Percentiles rank a stretch among this genome's conserved stretches.
Evolutionary conservation across 169 alveolate species (phyloP).

Genomic region (Perkinsus marinus): DNA sequence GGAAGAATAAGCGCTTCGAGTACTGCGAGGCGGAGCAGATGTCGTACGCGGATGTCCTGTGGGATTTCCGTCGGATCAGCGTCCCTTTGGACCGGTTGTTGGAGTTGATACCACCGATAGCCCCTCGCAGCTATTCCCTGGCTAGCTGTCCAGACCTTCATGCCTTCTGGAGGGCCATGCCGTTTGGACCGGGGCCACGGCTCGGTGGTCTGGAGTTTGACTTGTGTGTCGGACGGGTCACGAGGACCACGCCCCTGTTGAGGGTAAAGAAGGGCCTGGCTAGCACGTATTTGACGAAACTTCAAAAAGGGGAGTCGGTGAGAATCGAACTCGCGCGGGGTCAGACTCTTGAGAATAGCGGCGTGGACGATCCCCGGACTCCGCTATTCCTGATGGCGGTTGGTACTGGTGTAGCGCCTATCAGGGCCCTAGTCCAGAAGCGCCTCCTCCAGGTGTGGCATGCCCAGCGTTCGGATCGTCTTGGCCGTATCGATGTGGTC

Average conservation of each 20-base stretch:
- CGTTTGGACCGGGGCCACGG: not conserved
- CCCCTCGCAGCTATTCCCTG: conserved; percentile 38
- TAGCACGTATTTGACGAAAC: not conserved
- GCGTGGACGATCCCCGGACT: not conserved
- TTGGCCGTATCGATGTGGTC: not conserved
- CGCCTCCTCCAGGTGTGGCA: not conserved
- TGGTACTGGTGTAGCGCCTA: conserved; percentile 47
- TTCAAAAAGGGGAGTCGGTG: not conserved
- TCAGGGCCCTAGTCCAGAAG: conserved; percentile 25
- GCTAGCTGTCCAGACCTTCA: conserved; percentile 8
- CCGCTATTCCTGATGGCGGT: conserved; percentile 32
- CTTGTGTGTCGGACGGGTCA: conserved; percentile 33
- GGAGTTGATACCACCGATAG: conserved; percentile 27
- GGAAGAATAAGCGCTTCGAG: conserved; percentile 45
- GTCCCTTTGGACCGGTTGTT: conserved; percentile 45
- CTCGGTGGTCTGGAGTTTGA: not conserved
- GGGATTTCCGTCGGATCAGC: conserved; percentile 39
- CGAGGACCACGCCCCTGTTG: conserved; percentile 15
- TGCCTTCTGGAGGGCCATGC: not conserved
- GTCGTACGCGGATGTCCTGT: conserved; percentile 42
- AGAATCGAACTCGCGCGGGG: not conserved
- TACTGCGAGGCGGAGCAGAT: conserved; percentile 51
- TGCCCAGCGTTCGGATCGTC: not conserved
- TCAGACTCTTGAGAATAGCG: not conserved
- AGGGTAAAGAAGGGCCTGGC: conserved; percentile 31